Conservation (phyloP, 2,329 filamentous ascomycete genomes). For the Cercospora janseana region DNA sequence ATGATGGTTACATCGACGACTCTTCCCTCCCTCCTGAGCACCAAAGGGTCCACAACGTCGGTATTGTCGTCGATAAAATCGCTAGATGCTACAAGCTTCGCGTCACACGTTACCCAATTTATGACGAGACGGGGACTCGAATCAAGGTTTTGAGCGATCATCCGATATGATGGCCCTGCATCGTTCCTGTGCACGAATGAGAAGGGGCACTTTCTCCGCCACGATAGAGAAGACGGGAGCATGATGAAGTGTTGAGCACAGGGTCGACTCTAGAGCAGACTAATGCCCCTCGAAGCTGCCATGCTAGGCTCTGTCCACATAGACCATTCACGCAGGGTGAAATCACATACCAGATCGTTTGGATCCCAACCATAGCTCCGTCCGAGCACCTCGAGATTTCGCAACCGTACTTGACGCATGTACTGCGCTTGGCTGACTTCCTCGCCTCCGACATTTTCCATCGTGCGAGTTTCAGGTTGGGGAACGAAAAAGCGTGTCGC, state of each 20-base stretch:
- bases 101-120: constrained; percentile 17
- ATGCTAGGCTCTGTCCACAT: no score
- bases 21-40: constrained; percentile 17
- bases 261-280: no score
- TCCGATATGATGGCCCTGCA: constrained; percentile 17
- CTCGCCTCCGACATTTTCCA: not conserved
- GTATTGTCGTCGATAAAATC: constrained; percentile 18
- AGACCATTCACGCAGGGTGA: no score
- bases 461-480: not conserved
- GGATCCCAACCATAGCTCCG: constrained; percentile 16
- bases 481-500: constrained; percentile 25
- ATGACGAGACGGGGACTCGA: constrained; percentile 1
- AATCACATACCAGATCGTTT: constrained; percentile 15
- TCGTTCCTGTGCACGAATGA: not conserved
- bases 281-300: no score
- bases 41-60: constrained; percentile 20
- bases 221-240: no score
- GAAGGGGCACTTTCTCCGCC: not conserved
- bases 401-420: constrained; percentile 33
- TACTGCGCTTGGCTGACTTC: constrained; percentile 27
- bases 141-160: constrained; percentile 16
- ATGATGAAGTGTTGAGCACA: no score
- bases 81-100: constrained; percentile 19
- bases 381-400: constrained; percentile 25
- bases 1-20: constrained; percentile 14